Percentiles rank a stretch among this genome's conserved stretches.
Evolutionary conservation across 1,284 basidiomycete genomes (phyloP).

Genomic region (Cerrena zonata): DNA sequence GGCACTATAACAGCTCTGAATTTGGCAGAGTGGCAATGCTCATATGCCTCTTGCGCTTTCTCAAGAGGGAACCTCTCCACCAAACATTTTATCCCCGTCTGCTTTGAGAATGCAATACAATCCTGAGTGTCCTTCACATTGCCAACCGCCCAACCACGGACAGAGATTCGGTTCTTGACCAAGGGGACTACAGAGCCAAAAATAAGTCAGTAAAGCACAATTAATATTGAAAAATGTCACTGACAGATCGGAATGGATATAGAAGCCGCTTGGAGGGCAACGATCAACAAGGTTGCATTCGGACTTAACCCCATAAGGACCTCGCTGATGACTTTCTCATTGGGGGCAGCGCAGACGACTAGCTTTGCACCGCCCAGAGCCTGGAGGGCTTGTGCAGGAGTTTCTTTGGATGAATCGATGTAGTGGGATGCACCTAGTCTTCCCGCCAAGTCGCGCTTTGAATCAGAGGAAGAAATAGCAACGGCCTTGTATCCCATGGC

Average conservation of each 20-base stretch:
- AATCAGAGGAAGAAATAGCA: conserved; percentile 8
- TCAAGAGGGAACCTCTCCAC: conserved; percentile 9
- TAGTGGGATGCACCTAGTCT: conserved; percentile 19
- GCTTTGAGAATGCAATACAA: conserved; percentile 6
- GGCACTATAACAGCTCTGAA: conserved; percentile 9
- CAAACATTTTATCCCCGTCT: conserved; percentile 7
- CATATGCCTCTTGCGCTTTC: conserved; percentile 10
- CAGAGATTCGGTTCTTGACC: conserved; percentile 3
- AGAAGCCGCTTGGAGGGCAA: conserved; percentile 14
- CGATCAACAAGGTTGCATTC: conserved; percentile 26
- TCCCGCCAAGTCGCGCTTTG: conserved; percentile 16
- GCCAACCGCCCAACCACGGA: conserved; percentile 8
- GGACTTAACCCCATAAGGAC: conserved; percentile 29
- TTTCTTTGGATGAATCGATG: conserved; percentile 14
- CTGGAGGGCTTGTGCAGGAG: conserved; percentile 24
- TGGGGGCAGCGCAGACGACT: conserved; percentile 30
- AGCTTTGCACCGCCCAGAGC: conserved; percentile 35
- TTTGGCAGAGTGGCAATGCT: conserved; percentile 5
- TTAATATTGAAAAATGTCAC: not conserved
- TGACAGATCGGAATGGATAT: conserved; percentile 10
- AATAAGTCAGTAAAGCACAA: not conserved
- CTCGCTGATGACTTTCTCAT: conserved; percentile 24
- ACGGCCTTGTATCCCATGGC: conserved; percentile 14
- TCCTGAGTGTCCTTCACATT: conserved; percentile 5
- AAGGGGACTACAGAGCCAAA: conserved; percentile 3